A percentile compares a stretch with the other conserved stretches of the same genome.
Evolutionary conservation across 1,284 basidiomycete species (phyloP).

Genomic region (Athelia psychrophila): DNA sequence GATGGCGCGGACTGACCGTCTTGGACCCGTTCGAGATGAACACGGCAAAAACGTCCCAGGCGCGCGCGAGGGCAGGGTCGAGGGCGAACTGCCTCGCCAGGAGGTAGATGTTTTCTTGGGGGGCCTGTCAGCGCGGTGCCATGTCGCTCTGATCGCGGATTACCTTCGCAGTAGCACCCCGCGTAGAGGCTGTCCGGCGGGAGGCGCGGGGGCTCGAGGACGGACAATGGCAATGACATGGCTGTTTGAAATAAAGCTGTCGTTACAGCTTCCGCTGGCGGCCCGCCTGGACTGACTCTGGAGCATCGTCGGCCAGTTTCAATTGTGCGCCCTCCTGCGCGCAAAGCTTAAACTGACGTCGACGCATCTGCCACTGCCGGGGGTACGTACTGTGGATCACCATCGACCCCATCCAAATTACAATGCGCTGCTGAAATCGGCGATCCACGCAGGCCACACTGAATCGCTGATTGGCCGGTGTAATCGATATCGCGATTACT

Average conservation of each 20-base stretch:
- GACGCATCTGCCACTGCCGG: too few relatives aligned
- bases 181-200: conserved; percentile 12
- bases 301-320: too few relatives aligned
- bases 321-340: too few relatives aligned
- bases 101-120: conserved; percentile 62
- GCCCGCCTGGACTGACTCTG: too few relatives aligned
- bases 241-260: too few relatives aligned
- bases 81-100: conserved; percentile 44
- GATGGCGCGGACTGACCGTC: conserved; percentile 39
- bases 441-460: conserved; percentile 65
- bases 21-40: conserved; percentile 65
- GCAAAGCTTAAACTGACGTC: too few relatives aligned
- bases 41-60: conserved; percentile 53
- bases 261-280: too few relatives aligned
- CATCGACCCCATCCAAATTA: too few relatives aligned
- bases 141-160: neutral
- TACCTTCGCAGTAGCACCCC: conserved; percentile 1
- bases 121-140: conserved; percentile 49
- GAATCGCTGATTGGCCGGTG: conserved; percentile 2
- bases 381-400: too few relatives aligned
- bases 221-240: conserved; percentile 8
- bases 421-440: conserved; percentile 60
- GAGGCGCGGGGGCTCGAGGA: conserved; percentile 15
- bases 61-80: conserved; percentile 19
- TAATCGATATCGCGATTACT: conserved; percentile 8